phyloP scores from a whole-genome alignment of 805 yeast genomes.

The Priceomyces carsonii region DNA sequence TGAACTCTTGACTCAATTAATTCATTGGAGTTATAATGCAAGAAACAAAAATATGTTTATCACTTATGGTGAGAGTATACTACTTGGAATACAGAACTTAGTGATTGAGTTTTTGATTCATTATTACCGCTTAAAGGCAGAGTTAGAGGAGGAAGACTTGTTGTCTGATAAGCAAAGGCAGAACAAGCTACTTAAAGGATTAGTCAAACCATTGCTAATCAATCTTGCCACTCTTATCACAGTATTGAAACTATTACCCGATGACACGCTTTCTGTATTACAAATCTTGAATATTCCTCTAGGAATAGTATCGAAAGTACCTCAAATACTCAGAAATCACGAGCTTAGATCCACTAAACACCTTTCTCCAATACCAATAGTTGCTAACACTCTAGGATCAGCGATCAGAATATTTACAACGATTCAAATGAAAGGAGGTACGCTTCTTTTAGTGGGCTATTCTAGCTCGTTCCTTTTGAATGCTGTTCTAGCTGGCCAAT shows the following conservation, averaged over 20 bases:
- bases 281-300: constrained; percentile 41
- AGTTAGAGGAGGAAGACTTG: constrained; percentile 14
- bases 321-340: constrained; percentile 38
- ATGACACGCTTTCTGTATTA: constrained; percentile 24
- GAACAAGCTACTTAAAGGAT: constrained; percentile 15
- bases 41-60: constrained; percentile 35
- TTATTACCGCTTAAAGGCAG: constrained; percentile 29
- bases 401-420: constrained; percentile 42
- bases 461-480: constrained; percentile 34
- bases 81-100: constrained; percentile 40
- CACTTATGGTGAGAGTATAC: constrained; percentile 41
- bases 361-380: constrained; percentile 37
- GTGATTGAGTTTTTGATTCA: constrained; percentile 35
- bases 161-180: constrained; percentile 18
- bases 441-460: constrained; percentile 42
- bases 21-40: constrained; percentile 40
- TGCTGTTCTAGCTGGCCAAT: constrained; percentile 36
- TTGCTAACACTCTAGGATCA: constrained; percentile 43
- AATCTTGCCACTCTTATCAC: constrained; percentile 28
- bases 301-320: constrained; percentile 36
- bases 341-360: constrained; percentile 36
- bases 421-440: constrained; percentile 24
- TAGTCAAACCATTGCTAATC: constrained; percentile 26
- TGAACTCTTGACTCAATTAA: constrained; percentile 36
- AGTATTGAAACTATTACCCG: constrained; percentile 33